Evolutionary conservation across 2,329 filamentous ascomycete genomes (phyloP), one percentile per base, ranked within the genome.

Genomic region (Aspergillus niger): DNA sequence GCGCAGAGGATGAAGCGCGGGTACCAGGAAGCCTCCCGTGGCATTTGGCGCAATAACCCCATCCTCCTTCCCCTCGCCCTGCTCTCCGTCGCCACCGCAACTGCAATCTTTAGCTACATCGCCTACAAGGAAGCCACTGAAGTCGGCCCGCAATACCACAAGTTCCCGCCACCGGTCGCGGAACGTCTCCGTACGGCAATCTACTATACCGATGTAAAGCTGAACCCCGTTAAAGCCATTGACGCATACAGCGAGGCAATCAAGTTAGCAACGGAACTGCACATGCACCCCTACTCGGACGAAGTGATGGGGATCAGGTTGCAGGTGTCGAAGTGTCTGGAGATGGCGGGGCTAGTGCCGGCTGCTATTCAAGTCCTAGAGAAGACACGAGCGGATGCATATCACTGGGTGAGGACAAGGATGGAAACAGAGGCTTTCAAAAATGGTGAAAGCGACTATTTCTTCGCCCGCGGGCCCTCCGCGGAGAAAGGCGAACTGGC

Each of bases 291-390:
- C 0, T 96, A 93, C 73, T 93, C 91, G 3, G 91, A 97, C 68
- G 93, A 97, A 74, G 89, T 97, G 36, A 83, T 97, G 67, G 95
- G 95, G 8, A 88, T 98, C 55, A 91, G 92, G 71, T 88, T 98
- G 54, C 88, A 93, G 72, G 82, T 96, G 8, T 88, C 91, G 1
- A 83, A 84, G 8, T 87, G 96, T 82, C 83, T 97, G 63, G 91
- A 97, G 76, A 89, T 89, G 70, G 85, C 91, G 15, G 83, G 88
- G 32, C 86, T 89, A 69, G 88, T 88, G 70, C 82, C 85, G 22
- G 85, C 88, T 59, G 87, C 92, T 0, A 88, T 91, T 59, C 85
- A 91, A 53, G 87, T 97, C 3, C 79, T 97, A 32, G 91, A 96
- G 74, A 85, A 87, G n/a, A 82, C 96, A 44, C 83, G 89, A 63